Conservation (phyloP, 768 basidiomycete genomes). For the Leccinum ochraceum region DNA sequence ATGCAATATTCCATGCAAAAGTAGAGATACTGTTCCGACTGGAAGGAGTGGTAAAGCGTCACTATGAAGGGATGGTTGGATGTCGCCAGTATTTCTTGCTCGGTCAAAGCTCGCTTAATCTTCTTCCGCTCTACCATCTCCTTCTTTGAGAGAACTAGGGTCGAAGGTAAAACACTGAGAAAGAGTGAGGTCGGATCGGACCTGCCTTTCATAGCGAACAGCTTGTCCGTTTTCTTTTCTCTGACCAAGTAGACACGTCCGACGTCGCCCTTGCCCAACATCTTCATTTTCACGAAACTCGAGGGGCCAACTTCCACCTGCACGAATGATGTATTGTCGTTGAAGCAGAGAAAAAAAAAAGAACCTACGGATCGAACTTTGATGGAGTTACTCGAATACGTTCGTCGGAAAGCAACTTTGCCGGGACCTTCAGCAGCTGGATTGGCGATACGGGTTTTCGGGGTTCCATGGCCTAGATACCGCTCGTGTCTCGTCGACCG, state of each 20-base stretch:
- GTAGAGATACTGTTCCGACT: conserved; percentile 96
- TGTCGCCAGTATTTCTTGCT: conserved; percentile 98
- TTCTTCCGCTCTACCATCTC: conserved; percentile 99
- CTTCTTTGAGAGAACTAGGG: conserved; percentile 91
- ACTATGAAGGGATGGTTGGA: conserved; percentile 99
- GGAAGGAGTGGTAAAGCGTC: conserved; percentile 98
- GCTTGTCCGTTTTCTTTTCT: conserved; percentile 95
- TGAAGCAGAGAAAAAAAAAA: not conserved
- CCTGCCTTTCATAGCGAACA: conserved; percentile 99
- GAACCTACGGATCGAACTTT: conserved; percentile 80
- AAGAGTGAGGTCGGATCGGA: conserved; percentile 10
- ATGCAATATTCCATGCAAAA: conserved; percentile 99
- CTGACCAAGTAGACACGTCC: conserved; percentile 97
- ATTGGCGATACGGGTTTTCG: conserved; percentile 48
- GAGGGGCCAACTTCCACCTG: conserved; percentile 93
- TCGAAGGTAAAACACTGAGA: conserved; percentile 23
- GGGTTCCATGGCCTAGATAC: conserved; percentile 23
- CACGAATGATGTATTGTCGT: conserved; percentile 6
- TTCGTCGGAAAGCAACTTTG: conserved; percentile 81
- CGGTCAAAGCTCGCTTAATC: conserved; percentile 97
- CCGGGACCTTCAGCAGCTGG: conserved; percentile 50
- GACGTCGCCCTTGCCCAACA: conserved; percentile 99
- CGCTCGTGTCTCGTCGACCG: conserved; percentile 46
- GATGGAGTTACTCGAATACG: conserved; percentile 97
- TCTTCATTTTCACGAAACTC: conserved; percentile 94